These are phyloP conservation scores for Linum tenue DNA, from an alignment of 345 rosid genomes.

Conservation along the genomic window DNA sequence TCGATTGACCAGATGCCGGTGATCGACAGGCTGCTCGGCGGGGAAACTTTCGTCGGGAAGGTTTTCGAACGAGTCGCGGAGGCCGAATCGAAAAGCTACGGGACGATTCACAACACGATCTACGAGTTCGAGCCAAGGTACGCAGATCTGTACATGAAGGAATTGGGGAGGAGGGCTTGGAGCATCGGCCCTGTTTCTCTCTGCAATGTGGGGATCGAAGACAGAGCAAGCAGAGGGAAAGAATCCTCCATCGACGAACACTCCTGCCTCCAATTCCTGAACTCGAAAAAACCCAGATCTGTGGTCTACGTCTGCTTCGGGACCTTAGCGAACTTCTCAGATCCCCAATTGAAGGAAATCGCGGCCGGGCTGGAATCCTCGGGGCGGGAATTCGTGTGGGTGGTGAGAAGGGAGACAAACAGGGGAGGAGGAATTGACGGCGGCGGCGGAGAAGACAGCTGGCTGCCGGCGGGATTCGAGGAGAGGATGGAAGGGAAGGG, in stretches of 20 bases:
- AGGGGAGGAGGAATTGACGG: constrained; percentile 7
- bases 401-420: constrained; percentile 22
- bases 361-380: constrained; percentile 7
- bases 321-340: not conserved
- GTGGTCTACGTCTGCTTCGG: constrained; percentile 15
- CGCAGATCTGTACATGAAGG: constrained; percentile 16
- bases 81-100: constrained; percentile 22
- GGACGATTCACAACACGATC: constrained; percentile 32
- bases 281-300: constrained; percentile 36
- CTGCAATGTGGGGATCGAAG: constrained; percentile 24
- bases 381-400: constrained; percentile 39
- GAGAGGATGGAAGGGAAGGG: constrained; percentile 19
- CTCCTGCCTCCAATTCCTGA: constrained; percentile 43
- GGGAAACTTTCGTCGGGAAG: not conserved
- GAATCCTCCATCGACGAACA: constrained; percentile 23
- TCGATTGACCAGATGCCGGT: not conserved
- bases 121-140: constrained; percentile 31
- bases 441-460: constrained; percentile 12
- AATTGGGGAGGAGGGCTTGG: constrained; percentile 20
- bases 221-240: constrained; percentile 35
- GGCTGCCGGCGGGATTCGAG: constrained; percentile 32
- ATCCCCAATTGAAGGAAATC: not conserved
- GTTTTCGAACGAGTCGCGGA: constrained; percentile 1
- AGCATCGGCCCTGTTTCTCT: constrained; percentile 26
- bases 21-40: not conserved